These are phyloP conservation scores for Crucihimalaya himalaica DNA, from an alignment of 345 rosid genomes.

Conservation along the genomic window DNA sequence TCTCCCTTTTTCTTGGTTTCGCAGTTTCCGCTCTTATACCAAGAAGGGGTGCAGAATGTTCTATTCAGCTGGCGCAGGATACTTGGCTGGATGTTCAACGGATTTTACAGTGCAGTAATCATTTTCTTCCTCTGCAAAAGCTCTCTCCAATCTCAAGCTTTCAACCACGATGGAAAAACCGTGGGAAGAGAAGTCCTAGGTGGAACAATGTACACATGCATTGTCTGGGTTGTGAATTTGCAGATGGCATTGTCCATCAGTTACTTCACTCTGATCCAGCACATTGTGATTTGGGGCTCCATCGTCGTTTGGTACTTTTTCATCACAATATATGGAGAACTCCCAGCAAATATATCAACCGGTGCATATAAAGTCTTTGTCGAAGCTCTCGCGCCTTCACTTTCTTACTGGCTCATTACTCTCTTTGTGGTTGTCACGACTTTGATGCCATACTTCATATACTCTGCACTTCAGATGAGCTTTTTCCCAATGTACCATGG, in stretches of 20 bases:
- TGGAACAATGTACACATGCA: conserved; percentile 73
- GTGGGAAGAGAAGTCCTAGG: conserved; percentile 68
- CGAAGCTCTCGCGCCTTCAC: conserved; percentile 79
- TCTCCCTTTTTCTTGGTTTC: conserved; percentile 2
- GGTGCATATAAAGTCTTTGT: conserved; percentile 66
- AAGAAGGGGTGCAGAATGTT: conserved; percentile 83
- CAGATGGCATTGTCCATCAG: conserved; percentile 74
- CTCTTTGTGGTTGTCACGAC: conserved; percentile 55
- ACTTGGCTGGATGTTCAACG: conserved; percentile 80
- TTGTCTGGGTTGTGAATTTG: conserved; percentile 86
- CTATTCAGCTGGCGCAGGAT: conserved; percentile 88
- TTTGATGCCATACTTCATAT: conserved; percentile 66
- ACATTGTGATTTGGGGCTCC: conserved; percentile 69
- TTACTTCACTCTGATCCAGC: conserved; percentile 84
- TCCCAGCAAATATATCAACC: conserved; percentile 46
- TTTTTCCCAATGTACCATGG: conserved; percentile 96
- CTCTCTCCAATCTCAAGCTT: conserved; percentile 69
- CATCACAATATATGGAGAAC: conserved; percentile 58
- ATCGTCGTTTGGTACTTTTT: conserved; percentile 73
- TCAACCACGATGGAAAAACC: conserved; percentile 61
- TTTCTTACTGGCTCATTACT: conserved; percentile 72
- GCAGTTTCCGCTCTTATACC: conserved; percentile 89
- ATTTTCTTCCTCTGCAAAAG: conserved; percentile 69
- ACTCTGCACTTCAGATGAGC: conserved; percentile 63
- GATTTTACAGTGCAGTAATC: conserved; percentile 56